Evolutionary conservation across 208 protist species (phyloP).

Genomic region (Crithidia acanthocephali): DNA sequence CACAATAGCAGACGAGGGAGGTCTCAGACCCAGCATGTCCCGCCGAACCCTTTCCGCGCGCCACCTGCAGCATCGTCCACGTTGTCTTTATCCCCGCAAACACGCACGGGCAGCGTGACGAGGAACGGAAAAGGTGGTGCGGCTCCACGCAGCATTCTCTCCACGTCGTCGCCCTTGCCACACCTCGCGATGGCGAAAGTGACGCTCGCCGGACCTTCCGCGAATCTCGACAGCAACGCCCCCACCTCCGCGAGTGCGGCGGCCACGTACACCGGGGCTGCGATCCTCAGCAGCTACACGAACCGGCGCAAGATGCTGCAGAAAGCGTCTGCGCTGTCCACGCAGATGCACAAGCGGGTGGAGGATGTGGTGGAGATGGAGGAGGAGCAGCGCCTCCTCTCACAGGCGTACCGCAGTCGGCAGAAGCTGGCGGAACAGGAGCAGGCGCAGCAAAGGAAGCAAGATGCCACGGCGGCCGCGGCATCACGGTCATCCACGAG

Average conservation of each 20-base stretch:
- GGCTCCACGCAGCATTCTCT: not conserved
- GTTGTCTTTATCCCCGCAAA: too few relatives aligned
- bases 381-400: slow-evolving; percentile 37
- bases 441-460: not conserved
- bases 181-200: not conserved
- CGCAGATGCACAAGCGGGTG: slow-evolving; percentile 42
- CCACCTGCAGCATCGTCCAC: too few relatives aligned
- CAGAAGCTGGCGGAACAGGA: slow-evolving; percentile 20
- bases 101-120: not conserved
- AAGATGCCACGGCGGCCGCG: not conserved
- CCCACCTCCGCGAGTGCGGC: not conserved
- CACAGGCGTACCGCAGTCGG: slow-evolving; percentile 28
- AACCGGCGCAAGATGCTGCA: slow-evolving; percentile 38
- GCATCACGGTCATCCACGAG: too few relatives aligned
- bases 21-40: too few relatives aligned
- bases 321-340: slow-evolving; percentile 31
- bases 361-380: slow-evolving; percentile 47
- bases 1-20: too few relatives aligned
- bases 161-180: not conserved
- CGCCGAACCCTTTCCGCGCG: too few relatives aligned
- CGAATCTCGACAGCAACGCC: not conserved
- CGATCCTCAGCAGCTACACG: slow-evolving; percentile 39
- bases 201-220: not conserved
- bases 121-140: not conserved
- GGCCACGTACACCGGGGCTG: slow-evolving; percentile 20